These are phyloP conservation scores for Trebouxia gelatinosa DNA, from an alignment of 163 green algal species.

Conservation along the genomic window DNA sequence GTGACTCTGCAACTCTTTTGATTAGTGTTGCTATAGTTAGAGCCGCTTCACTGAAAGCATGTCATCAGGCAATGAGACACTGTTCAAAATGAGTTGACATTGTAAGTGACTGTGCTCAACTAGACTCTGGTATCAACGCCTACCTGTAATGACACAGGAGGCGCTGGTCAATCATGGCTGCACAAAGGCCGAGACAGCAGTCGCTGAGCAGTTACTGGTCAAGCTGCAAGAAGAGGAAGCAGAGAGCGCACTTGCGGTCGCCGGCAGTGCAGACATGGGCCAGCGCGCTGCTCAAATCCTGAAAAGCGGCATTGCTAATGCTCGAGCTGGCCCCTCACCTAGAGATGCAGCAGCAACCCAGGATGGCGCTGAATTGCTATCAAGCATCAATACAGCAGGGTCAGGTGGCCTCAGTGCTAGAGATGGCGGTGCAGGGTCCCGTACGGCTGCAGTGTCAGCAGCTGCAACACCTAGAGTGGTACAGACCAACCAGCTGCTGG, in stretches of 20 bases:
- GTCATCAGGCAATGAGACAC: too few species aligned
- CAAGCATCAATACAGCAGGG: background rate
- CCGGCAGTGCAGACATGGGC: background rate
- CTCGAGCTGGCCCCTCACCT: background rate
- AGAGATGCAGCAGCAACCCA: background rate
- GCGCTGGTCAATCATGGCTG: constrained; percentile 13
- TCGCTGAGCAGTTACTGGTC: background rate
- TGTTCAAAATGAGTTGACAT: too few species aligned
- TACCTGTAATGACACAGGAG: background rate
- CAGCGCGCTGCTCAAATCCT: background rate
- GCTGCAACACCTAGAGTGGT: too few species aligned
- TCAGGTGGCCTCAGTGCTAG: too few species aligned
- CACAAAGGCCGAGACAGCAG: constrained; percentile 6
- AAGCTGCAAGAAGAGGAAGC: background rate
- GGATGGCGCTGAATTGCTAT: background rate
- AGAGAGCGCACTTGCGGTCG: background rate
- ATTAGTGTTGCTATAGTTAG: too few species aligned
- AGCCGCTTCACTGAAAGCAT: too few species aligned
- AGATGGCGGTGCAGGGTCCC: too few species aligned
- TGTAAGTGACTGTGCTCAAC: background rate
- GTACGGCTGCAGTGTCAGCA: too few species aligned
- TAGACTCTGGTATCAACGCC: background rate
- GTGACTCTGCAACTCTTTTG: too few species aligned
- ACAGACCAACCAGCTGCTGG: too few species aligned
- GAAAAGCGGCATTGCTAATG: background rate